phyloP scores from a whole-genome alignment of 1,284 basidiomycete species.

The Tylopilus orsonianus region DNA sequence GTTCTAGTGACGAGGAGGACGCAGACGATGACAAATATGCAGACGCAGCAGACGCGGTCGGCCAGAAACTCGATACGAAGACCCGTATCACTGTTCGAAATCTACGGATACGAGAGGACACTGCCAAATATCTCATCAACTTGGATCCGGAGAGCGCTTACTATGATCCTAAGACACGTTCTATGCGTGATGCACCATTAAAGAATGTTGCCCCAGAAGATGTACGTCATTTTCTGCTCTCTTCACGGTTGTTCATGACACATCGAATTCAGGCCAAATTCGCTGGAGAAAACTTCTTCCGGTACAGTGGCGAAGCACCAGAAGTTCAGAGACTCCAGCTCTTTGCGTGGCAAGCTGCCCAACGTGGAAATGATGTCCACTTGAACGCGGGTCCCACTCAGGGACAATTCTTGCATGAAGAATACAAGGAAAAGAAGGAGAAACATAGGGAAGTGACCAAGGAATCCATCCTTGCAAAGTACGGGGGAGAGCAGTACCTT shows the following conservation, averaged over 20 bases:
- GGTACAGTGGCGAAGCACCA: conserved; percentile 87
- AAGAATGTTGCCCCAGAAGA: conserved; percentile 82
- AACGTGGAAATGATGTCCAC: conserved; percentile 92
- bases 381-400: conserved; percentile 96
- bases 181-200: conserved; percentile 96
- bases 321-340: conserved; percentile 91
- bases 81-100: conserved; percentile 98
- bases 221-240: conserved; percentile 43
- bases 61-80: conserved; percentile 97
- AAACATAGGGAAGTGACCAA: conserved; percentile 86
- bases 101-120: conserved; percentile 97
- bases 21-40: conserved; percentile 97
- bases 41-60: conserved; percentile 95
- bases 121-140: conserved; percentile 98
- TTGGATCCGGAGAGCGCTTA: conserved; percentile 94
- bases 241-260: conserved; percentile 10
- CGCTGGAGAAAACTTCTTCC: conserved; percentile 95
- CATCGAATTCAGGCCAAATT: conserved; percentile 67
- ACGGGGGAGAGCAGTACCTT: conserved; percentile 94
- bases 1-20: conserved; percentile 93
- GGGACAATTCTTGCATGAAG: conserved; percentile 87
- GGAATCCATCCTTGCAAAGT: conserved; percentile 83
- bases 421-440: conserved; percentile 92
- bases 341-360: conserved; percentile 96
- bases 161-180: conserved; percentile 99